Evolutionary conservation across 1,284 basidiomycete genomes (phyloP), one percentile per base, ranked within the genome.

Genomic region (Cerrena zonata): DNA sequence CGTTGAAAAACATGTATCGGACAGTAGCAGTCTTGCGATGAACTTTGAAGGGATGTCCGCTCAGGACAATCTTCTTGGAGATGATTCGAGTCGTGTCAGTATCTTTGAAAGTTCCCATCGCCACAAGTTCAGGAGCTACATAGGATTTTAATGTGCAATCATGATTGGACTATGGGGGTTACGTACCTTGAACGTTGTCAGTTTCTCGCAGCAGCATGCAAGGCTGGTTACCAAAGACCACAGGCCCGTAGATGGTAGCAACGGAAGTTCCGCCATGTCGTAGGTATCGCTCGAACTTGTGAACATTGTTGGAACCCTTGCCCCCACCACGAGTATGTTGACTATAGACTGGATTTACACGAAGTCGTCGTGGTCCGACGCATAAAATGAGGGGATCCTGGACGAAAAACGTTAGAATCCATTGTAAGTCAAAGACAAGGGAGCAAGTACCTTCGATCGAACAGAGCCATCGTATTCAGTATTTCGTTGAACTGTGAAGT

Each of bases 21-120:
- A 99, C 87, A 4, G 95, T 99, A 0, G 94, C 94, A 1, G 91
- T 95, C 76, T 94, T 95, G 67, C 94, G 94, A 76, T 99, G 95
- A 3, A 98, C 86, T 66, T 95, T 96, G 84, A 92, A 93, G 0
- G 95, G 95, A 68, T 97, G 94, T 0, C 95, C 95, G 1, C 94
- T 94, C 24, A 99, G 78, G 53, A 98, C 78, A 65, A 96, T 84
- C 19, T 94, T 84, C 69, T 99, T 99, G 45, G 92, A 86, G 54
- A 95, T 81, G 67, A 98, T 81, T 5, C 96, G 82, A 0, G 91
- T 94, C 13, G 95, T 92, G 66, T 96, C 93, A 1, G 94, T 82
- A 57, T 87, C 87, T 57, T 93, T 68, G 72, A 97, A 90, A 22
- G 83, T 84, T 19, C 96, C 96, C 74, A 81, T 91, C 5, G 91